phyloP scores from a whole-genome alignment of 495 filamentous ascomycete species.

The Hypoxylon lienhwacheense region DNA sequence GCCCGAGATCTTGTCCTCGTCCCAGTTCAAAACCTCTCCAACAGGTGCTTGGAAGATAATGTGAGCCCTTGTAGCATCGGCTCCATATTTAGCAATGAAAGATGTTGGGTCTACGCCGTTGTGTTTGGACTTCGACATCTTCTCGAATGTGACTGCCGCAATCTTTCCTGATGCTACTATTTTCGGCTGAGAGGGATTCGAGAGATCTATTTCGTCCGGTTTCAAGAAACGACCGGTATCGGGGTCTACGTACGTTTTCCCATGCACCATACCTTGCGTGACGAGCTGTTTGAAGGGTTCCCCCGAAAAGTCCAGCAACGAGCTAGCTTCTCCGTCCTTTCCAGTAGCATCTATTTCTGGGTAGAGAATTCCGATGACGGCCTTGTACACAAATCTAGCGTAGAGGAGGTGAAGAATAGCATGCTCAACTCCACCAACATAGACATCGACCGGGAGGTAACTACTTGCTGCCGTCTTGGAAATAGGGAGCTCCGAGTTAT shows the following conservation, averaged over 20 bases:
- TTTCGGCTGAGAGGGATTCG: conserved; percentile 56
- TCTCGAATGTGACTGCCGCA: conserved; percentile 72
- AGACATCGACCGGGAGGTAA: conserved; percentile 74
- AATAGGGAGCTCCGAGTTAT: conserved; percentile 64
- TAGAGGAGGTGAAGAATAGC: conserved; percentile 92
- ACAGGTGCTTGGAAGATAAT: conserved; percentile 86
- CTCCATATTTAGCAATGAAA: conserved; percentile 72
- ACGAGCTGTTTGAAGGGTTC: conserved; percentile 83
- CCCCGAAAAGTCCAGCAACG: conserved; percentile 34
- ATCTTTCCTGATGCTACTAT: conserved; percentile 59
- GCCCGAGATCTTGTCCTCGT: conserved; percentile 78
- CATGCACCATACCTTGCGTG: conserved; percentile 91
- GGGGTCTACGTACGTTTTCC: conserved; percentile 78
- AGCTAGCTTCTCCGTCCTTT: conserved; percentile 44
- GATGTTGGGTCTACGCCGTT: conserved; percentile 83
- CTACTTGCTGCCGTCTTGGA: conserved; percentile 56
- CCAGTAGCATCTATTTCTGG: conserved; percentile 7
- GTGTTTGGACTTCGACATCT: conserved; percentile 96
- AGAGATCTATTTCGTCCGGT: conserved; percentile 72
- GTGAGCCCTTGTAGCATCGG: conserved; percentile 82
- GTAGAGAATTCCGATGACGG: conserved; percentile 59
- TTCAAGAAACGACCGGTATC: conserved; percentile 74
- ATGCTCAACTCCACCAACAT: conserved; percentile 87
- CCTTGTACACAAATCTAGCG: conserved; percentile 87
- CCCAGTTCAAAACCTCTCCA: conserved; percentile 82